Conservation (phyloP, 2,329 filamentous ascomycete species). For the Pestalotiopsis sp. region DNA sequence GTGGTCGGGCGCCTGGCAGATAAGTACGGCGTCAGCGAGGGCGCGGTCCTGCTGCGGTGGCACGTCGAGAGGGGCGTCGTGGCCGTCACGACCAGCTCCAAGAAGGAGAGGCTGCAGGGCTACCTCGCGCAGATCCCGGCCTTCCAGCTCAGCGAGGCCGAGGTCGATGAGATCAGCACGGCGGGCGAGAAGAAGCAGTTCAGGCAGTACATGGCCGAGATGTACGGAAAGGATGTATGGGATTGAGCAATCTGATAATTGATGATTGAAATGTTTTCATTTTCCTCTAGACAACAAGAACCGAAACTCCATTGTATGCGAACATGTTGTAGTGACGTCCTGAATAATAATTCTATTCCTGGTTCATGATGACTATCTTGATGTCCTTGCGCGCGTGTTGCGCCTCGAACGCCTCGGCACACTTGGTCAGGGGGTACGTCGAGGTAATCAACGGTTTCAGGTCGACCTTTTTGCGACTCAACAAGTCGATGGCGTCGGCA, state of each 20-base stretch:
- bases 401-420: constrained; percentile 2
- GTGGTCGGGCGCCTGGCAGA: constrained; percentile 48
- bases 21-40: constrained; percentile 56
- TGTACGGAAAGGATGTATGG: neutral
- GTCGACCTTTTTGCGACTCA: constrained; percentile 5
- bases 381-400: constrained; percentile 6
- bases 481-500: constrained; percentile 1
- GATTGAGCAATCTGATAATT: neutral
- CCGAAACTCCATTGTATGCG: neutral
- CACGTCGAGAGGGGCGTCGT: constrained; percentile 57
- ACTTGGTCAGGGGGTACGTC: neutral
- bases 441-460: constrained; percentile 6
- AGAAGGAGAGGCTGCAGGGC: constrained; percentile 52
- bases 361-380: constrained; percentile 9
- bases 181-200: constrained; percentile 57
- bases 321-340: neutral
- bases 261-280: neutral
- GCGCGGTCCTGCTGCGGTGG: constrained; percentile 58
- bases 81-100: constrained; percentile 57
- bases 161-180: constrained; percentile 54
- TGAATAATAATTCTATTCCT: neutral
- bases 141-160: constrained; percentile 58
- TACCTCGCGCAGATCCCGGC: constrained; percentile 46
- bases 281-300: neutral
- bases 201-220: constrained; percentile 1